Evolutionary conservation across 495 filamentous ascomycete species (phyloP).

Genomic region (Acidomyces sp.): DNA sequence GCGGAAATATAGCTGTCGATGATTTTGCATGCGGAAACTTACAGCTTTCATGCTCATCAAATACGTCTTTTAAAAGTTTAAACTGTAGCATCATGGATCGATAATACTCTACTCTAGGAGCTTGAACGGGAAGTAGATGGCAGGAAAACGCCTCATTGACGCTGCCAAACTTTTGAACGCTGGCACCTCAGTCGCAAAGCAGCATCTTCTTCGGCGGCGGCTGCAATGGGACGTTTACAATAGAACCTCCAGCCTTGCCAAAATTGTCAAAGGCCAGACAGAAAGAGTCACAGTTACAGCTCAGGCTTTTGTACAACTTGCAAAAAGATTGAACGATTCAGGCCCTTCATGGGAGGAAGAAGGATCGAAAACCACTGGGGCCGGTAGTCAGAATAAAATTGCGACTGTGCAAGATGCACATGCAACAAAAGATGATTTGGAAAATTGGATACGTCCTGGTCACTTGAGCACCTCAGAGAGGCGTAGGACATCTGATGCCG

Average conservation of each 20-base stretch:
- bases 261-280: conserved; percentile 49
- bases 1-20: too few relatives aligned
- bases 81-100: too few relatives aligned
- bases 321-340: conserved; percentile 42
- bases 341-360: conserved; percentile 18
- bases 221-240: conserved; percentile 68
- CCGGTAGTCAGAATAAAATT: not conserved
- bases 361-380: not conserved
- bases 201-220: conserved; percentile 65
- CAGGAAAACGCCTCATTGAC: conserved; percentile 62
- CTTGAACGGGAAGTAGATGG: conserved; percentile 35
- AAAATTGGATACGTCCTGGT: too few relatives aligned
- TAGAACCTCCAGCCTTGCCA: conserved; percentile 61
- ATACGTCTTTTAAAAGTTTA: too few relatives aligned
- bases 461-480: too few relatives aligned
- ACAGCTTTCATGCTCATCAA: too few relatives aligned
- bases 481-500: too few relatives aligned
- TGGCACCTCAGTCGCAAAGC: conserved; percentile 59
- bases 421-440: too few relatives aligned
- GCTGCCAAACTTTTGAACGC: conserved; percentile 65
- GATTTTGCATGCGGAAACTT: too few relatives aligned
- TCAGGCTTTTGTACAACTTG: conserved; percentile 48
- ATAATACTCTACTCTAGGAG: too few relatives aligned
- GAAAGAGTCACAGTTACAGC: conserved; percentile 51
- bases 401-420: not conserved